phyloP scores from a whole-genome alignment of 2,329 filamentous ascomycete genomes.

The Proliferodiscus dingleyae region DNA sequence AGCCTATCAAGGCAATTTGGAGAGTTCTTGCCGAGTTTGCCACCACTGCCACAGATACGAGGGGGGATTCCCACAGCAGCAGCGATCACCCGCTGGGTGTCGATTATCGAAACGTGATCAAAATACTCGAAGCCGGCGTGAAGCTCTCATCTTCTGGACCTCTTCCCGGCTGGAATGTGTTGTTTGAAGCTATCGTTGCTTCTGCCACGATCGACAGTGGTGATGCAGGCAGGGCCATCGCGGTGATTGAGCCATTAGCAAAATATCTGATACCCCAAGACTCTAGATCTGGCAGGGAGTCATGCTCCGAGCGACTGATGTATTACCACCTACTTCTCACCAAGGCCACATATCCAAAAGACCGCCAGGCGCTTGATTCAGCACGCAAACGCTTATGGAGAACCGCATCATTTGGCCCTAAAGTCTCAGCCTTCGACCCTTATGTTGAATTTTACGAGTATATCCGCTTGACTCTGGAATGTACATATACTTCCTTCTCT shows the following conservation, averaged over 20 bases:
- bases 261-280: slow-evolving; percentile 43
- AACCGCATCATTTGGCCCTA: slow-evolving; percentile 38
- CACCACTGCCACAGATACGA: slow-evolving; percentile 16
- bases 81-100: slow-evolving; percentile 50
- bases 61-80: slow-evolving; percentile 29
- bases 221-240: slow-evolving; percentile 60
- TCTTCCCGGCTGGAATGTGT: slow-evolving; percentile 37
- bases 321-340: slow-evolving; percentile 27
- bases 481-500: slow-evolving; percentile 43
- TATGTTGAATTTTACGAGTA: slow-evolving; percentile 64
- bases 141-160: slow-evolving; percentile 30
- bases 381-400: slow-evolving; percentile 65
- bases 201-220: slow-evolving; percentile 60
- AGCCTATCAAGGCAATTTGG: slow-evolving; percentile 24
- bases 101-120: slow-evolving; percentile 65
- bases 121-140: slow-evolving; percentile 61
- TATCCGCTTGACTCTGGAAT: slow-evolving; percentile 46
- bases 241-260: slow-evolving; percentile 67
- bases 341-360: slow-evolving; percentile 50
- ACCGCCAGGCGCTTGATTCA: slow-evolving; percentile 59
- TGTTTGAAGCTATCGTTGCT: slow-evolving; percentile 53
- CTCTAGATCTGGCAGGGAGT: slow-evolving; percentile 20
- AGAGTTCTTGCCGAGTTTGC: slow-evolving; percentile 27
- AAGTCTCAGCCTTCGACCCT: slow-evolving; percentile 49
- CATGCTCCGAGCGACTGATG: slow-evolving; percentile 18